phyloP scores from a whole-genome alignment of 2,329 filamentous ascomycete genomes.

The Penicillium decumbens region DNA sequence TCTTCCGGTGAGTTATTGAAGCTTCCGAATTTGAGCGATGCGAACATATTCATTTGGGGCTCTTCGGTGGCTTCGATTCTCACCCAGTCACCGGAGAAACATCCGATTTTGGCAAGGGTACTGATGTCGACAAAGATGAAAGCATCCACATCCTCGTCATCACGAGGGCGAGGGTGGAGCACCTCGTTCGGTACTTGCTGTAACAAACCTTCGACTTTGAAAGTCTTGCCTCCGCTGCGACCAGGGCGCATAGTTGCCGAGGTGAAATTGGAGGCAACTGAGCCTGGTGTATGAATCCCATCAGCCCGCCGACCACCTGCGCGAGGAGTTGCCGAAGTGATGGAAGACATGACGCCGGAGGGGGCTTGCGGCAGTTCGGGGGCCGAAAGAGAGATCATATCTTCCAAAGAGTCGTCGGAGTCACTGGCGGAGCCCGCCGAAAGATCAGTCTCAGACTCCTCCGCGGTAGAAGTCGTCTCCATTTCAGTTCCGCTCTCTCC shows the following conservation, averaged over 20 bases:
- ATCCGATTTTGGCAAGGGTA: slow-evolving; percentile 81
- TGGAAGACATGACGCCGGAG: slow-evolving; percentile 72
- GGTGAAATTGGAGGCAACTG: slow-evolving; percentile 84
- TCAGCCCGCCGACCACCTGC: slow-evolving; percentile 66
- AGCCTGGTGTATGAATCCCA: slow-evolving; percentile 76
- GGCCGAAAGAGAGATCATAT: slow-evolving; percentile 83
- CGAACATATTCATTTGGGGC: slow-evolving; percentile 53
- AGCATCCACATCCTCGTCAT: slow-evolving; percentile 81
- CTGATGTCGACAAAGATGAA: slow-evolving; percentile 87
- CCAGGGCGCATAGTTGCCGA: slow-evolving; percentile 73
- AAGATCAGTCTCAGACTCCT: slow-evolving; percentile 57
- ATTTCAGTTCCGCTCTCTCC: slow-evolving; percentile 46
- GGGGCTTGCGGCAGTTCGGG: slow-evolving; percentile 73
- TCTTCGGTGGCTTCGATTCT: slow-evolving; percentile 73
- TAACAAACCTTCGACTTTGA: slow-evolving; percentile 75
- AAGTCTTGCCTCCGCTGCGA: slow-evolving; percentile 68
- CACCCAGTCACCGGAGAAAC: slow-evolving; percentile 97
- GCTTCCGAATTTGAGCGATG: slow-evolving; percentile 60
- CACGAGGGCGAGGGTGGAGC: slow-evolving; percentile 74
- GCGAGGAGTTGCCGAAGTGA: slow-evolving; percentile 76
- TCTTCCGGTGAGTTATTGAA: slow-evolving; percentile 48
- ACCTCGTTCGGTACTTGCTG: slow-evolving; percentile 68
- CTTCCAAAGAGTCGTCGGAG: slow-evolving; percentile 87
- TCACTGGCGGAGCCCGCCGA: slow-evolving; percentile 58
- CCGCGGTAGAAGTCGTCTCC: slow-evolving; percentile 52